Percentiles rank a stretch among this genome's conserved stretches.
Conservation (phyloP, 805 yeast species). For the Spathaspora hagerdaliae region DNA sequence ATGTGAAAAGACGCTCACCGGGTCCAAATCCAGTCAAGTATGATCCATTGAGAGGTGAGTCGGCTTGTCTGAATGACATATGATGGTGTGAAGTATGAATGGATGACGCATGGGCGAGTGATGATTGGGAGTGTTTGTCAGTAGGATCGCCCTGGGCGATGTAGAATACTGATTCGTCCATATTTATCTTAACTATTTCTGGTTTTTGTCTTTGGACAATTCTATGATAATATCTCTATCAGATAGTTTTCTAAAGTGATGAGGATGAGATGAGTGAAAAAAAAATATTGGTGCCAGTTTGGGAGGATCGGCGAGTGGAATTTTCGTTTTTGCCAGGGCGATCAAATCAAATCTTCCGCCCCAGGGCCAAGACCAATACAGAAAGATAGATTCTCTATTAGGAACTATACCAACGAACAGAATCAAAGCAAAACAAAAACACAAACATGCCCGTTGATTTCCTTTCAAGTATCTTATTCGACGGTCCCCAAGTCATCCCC, state of each 20-base stretch:
- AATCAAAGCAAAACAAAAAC: background rate
- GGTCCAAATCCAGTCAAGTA: constrained; percentile 42
- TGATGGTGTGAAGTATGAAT: constrained; percentile 45
- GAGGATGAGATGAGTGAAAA: background rate
- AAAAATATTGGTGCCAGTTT: background rate
- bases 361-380: too few species aligned
- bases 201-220: background rate
- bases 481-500: constrained; percentile 76
- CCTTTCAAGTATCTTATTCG: constrained; percentile 59
- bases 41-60: constrained; percentile 43
- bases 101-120: constrained; percentile 39
- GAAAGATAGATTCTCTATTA: too few species aligned
- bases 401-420: too few species aligned
- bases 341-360: too few species aligned
- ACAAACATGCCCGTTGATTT: constrained; percentile 78
- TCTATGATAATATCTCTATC: background rate
- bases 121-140: constrained; percentile 43
- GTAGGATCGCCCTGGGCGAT: constrained; percentile 40
- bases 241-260: background rate
- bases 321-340: too few species aligned
- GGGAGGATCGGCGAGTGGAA: too few species aligned
- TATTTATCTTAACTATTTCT: constrained; percentile 8
- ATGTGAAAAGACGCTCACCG: constrained; percentile 56
- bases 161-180: constrained; percentile 52
- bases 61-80: constrained; percentile 51